These are phyloP conservation scores for Parathielavia appendiculata DNA, from an alignment of 495 filamentous ascomycete genomes.

Conservation along the genomic window DNA sequence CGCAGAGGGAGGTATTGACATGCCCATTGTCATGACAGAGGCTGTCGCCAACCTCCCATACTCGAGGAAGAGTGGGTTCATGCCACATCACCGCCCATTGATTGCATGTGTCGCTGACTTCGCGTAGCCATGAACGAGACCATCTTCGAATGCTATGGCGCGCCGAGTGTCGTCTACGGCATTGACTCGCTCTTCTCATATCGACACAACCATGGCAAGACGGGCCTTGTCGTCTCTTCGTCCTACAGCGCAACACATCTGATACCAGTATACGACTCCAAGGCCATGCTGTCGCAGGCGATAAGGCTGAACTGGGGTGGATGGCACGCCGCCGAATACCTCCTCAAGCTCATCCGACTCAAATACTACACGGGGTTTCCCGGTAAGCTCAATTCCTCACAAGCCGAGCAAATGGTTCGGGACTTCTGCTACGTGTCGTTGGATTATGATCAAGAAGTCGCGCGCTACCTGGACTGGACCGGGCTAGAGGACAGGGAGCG, in stretches of 20 bases:
- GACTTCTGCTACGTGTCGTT: slow-evolving; percentile 87
- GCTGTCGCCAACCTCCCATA: slow-evolving; percentile 86
- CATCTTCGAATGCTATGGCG: slow-evolving; percentile 88
- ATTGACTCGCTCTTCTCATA: slow-evolving; percentile 97
- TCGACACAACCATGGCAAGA: slow-evolving; percentile 81
- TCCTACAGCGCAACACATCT: slow-evolving; percentile 91
- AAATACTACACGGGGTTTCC: slow-evolving; percentile 85
- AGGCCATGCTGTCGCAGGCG: slow-evolving; percentile 74
- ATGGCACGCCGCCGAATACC: slow-evolving; percentile 79
- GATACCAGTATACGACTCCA: slow-evolving; percentile 85
- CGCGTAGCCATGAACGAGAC: slow-evolving; percentile 87
- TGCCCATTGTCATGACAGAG: slow-evolving; percentile 94
- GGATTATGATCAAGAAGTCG: slow-evolving; percentile 73
- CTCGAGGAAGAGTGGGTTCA: slow-evolving; percentile 68
- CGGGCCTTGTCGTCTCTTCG: slow-evolving; percentile 83
- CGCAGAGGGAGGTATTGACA: slow-evolving; percentile 62
- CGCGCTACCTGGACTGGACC: slow-evolving; percentile 73
- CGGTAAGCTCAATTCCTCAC: slow-evolving; percentile 73
- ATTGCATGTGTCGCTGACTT: slow-evolving; percentile 4
- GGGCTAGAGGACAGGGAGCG: slow-evolving; percentile 83
- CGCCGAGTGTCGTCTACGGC: slow-evolving; percentile 81
- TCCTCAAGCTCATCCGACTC: slow-evolving; percentile 80
- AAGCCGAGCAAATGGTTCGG: slow-evolving; percentile 78
- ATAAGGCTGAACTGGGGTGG: slow-evolving; percentile 94
- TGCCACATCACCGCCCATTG: background rate